These are phyloP conservation scores for Fusarium sp. DNA, from an alignment of 2,329 filamentous ascomycete genomes.

Conservation along the genomic window DNA sequence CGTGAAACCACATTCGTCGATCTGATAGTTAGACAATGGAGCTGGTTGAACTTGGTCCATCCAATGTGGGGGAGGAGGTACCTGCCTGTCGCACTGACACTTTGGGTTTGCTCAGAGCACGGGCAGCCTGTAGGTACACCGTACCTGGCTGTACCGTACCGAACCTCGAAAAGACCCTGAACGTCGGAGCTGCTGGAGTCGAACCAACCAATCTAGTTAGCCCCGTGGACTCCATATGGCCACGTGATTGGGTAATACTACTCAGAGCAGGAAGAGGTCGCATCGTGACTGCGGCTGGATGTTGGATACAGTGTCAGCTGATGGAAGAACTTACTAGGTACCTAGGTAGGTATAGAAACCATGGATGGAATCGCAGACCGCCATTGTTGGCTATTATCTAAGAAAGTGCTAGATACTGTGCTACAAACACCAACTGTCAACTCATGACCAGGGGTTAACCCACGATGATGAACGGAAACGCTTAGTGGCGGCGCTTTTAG, in stretches of 20 bases:
- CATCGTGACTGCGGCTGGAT: slow-evolving; percentile 37
- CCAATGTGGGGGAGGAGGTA: slow-evolving; percentile 15
- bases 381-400: slow-evolving; percentile 22
- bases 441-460: slow-evolving; percentile 26
- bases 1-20: slow-evolving; percentile 37
- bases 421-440: slow-evolving; percentile 7
- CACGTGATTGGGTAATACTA: slow-evolving; percentile 48
- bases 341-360: no score
- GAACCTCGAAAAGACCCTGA: slow-evolving; percentile 20
- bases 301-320: slow-evolving; percentile 40
- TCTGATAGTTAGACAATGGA: slow-evolving; percentile 23
- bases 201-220: slow-evolving; percentile 45
- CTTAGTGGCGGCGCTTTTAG: slow-evolving; percentile 33
- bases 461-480: slow-evolving; percentile 26
- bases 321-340: slow-evolving; percentile 18
- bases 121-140: slow-evolving; percentile 14
- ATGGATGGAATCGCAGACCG: slow-evolving; percentile 28
- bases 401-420: slow-evolving; percentile 20
- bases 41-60: slow-evolving; percentile 25
- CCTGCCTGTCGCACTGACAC: slow-evolving; percentile 17
- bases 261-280: slow-evolving; percentile 29
- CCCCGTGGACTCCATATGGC: slow-evolving; percentile 45
- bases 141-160: slow-evolving; percentile 4
- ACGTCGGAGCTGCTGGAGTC: slow-evolving; percentile 13
- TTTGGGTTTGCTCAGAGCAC: slow-evolving; percentile 23